These are phyloP conservation scores for Quercus ilex DNA, from an alignment of 306 rosid genomes.

Conservation along the genomic window DNA sequence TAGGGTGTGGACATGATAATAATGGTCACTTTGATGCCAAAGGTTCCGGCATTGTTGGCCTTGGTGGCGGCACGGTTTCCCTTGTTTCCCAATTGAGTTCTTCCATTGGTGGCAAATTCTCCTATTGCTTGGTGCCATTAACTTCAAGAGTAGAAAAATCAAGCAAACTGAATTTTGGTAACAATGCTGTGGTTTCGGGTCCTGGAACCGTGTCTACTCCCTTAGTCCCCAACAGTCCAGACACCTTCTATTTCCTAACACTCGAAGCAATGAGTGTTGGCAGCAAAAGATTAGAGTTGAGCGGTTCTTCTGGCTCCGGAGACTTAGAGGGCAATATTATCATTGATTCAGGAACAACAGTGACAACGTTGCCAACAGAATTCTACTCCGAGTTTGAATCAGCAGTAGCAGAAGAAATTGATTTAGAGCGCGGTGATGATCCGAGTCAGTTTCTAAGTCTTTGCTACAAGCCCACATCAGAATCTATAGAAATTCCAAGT, in stretches of 20 bases:
- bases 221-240: not conserved
- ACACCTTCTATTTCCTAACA: slow-evolving; percentile 17
- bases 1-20: slow-evolving; percentile 49
- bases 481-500: not conserved
- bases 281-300: not conserved
- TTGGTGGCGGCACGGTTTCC: slow-evolving; percentile 37
- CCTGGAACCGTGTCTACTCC: slow-evolving; percentile 27
- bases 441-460: not conserved
- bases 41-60: slow-evolving; percentile 52
- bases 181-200: too few species aligned
- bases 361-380: too few species aligned
- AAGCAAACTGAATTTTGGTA: slow-evolving; percentile 31
- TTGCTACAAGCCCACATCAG: slow-evolving; percentile 20
- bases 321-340: not conserved
- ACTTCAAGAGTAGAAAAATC: not conserved
- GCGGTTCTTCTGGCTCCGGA: not conserved
- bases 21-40: not conserved
- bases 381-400: too few species aligned
- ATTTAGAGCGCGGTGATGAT: not conserved
- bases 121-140: slow-evolving; percentile 49
- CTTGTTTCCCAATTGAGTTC: slow-evolving; percentile 34
- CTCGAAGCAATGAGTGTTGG: slow-evolving; percentile 34
- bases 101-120: slow-evolving; percentile 33
- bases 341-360: too few species aligned
- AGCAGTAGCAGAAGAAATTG: not conserved